These are phyloP conservation scores for Yarrowia osloensis DNA, from an alignment of 805 yeast genomes.

Conservation along the genomic window DNA sequence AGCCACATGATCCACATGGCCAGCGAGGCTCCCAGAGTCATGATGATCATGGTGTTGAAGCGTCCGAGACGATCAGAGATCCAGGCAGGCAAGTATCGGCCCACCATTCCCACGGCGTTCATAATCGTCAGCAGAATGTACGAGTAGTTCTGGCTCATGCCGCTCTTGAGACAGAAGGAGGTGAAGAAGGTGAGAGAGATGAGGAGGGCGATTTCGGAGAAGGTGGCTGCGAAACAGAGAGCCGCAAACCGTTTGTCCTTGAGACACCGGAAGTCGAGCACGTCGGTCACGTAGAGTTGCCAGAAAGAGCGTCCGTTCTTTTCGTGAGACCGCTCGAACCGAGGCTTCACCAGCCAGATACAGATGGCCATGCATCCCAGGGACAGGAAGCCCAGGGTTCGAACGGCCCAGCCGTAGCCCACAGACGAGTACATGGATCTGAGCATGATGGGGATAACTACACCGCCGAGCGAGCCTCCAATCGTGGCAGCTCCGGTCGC, in stretches of 20 bases:
- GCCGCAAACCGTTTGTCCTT: conserved; percentile 50
- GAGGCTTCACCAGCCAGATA: conserved; percentile 47
- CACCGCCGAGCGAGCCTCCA: conserved; percentile 62
- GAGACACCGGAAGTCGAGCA: conserved; percentile 37
- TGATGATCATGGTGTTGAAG: conserved; percentile 53
- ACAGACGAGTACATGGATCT: conserved; percentile 52
- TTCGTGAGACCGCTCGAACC: conserved; percentile 41
- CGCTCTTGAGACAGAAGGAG: conserved; percentile 54
- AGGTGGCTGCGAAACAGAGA: conserved; percentile 49
- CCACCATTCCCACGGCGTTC: conserved; percentile 47
- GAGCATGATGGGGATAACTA: conserved; percentile 56
- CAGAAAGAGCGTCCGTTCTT: neutral
- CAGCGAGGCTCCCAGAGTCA: conserved; percentile 41
- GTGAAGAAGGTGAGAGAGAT: conserved; percentile 54
- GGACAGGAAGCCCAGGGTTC: conserved; percentile 55
- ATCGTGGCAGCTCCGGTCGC: conserved; percentile 54
- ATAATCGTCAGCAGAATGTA: conserved; percentile 52
- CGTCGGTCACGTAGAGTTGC: conserved; percentile 27
- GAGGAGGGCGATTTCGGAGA: conserved; percentile 52
- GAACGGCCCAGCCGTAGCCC: conserved; percentile 63
- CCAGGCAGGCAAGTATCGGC: conserved; percentile 51
- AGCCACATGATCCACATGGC: conserved; percentile 48
- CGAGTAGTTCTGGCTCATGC: conserved; percentile 47
- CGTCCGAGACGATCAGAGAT: conserved; percentile 53
- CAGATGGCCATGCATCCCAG: conserved; percentile 46